Conservation (phyloP, 345 rosid genomes). For the Eucalyptus albens region DNA sequence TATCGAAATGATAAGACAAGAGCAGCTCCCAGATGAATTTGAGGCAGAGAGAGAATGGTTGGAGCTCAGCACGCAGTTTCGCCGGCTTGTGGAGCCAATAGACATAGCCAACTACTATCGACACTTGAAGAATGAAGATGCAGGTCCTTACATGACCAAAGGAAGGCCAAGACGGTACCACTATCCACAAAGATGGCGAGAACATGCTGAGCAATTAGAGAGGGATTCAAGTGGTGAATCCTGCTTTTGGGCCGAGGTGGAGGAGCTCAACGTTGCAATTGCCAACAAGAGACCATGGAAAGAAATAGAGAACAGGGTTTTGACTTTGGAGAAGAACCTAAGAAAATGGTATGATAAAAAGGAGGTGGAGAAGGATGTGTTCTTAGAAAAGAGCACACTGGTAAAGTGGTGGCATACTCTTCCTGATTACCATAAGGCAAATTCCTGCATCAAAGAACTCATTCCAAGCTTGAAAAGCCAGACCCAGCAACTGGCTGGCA, state of each 20-base stretch:
- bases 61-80: slow-evolving; percentile 28
- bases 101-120: slow-evolving; percentile 74
- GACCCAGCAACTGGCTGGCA: neutral
- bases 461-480: neutral
- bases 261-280: slow-evolving; percentile 31
- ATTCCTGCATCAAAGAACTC: neutral
- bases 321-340: neutral
- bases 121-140: slow-evolving; percentile 72
- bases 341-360: neutral
- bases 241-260: slow-evolving; percentile 72
- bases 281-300: neutral
- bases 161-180: slow-evolving; percentile 67
- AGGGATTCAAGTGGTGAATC: slow-evolving; percentile 22
- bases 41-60: slow-evolving; percentile 30
- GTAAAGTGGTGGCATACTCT: neutral
- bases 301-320: neutral
- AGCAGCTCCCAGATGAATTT: slow-evolving; percentile 54
- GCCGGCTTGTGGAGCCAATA: slow-evolving; percentile 54
- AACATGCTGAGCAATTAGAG: slow-evolving; percentile 15
- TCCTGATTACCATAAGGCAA: neutral
- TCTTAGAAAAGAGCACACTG: neutral
- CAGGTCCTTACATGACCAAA: slow-evolving; percentile 47
- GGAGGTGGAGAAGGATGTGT: neutral
- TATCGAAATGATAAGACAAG: slow-evolving; percentile 44
- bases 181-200: slow-evolving; percentile 51